Percentiles rank a stretch among this genome's conserved stretches.
phyloP scores from a whole-genome alignment of 352 stramenopile genomes.

The Bremia lactucae region DNA sequence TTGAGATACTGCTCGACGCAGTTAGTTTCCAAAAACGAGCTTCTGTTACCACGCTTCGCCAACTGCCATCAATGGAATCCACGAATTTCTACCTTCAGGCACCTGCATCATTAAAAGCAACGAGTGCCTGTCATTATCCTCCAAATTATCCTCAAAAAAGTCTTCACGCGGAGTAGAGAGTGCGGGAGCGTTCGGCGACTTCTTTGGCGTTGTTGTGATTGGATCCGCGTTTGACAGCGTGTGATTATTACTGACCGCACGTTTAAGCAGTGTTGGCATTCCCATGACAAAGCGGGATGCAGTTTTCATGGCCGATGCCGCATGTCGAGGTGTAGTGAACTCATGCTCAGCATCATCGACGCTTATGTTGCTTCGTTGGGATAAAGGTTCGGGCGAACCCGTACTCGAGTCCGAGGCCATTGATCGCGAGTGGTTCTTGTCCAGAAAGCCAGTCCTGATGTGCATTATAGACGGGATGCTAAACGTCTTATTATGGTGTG shows the following conservation, averaged over 20 bases:
- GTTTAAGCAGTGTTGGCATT: constrained; percentile 45
- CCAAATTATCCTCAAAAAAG: constrained; percentile 15
- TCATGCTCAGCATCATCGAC: constrained; percentile 5
- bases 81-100: constrained; percentile 35
- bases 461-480: constrained; percentile 22
- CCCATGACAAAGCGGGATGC: constrained; percentile 49
- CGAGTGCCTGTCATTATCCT: constrained; percentile 44
- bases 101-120: constrained; percentile 61
- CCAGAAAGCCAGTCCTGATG: constrained; percentile 13
- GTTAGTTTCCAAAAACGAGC: constrained; percentile 2
- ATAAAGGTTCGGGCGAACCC: constrained; percentile 9
- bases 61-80: constrained; percentile 54
- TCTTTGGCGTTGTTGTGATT: constrained; percentile 6
- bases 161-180: constrained; percentile 13
- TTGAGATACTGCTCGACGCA: constrained; percentile 20
- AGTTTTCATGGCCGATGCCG: constrained; percentile 17
- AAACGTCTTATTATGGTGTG: constrained; percentile 13
- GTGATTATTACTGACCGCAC: constrained; percentile 26
- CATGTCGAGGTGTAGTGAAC: background rate
- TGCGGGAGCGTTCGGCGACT: constrained; percentile 20
- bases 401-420: background rate
- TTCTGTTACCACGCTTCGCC: constrained; percentile 21
- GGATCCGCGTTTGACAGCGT: constrained; percentile 3
- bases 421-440: constrained; percentile 13
- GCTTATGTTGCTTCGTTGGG: constrained; percentile 5